Evolutionary conservation across 805 yeast species (phyloP).

Genomic region (Yarrowia alimentaria): DNA sequence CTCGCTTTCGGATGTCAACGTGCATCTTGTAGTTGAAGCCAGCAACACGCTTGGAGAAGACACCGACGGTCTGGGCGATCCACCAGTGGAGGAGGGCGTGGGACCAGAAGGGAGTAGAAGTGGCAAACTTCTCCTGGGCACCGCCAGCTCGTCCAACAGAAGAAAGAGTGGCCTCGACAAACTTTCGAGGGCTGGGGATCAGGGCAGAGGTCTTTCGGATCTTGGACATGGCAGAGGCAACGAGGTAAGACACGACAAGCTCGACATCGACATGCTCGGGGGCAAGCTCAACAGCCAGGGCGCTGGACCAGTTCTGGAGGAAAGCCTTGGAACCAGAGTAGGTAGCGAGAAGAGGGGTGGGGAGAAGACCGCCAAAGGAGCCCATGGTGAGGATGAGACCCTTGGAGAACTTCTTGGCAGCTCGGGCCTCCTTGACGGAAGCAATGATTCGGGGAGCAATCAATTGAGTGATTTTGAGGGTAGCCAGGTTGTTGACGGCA

Average conservation of each 20-base stretch:
- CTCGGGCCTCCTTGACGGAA: slow-evolving; percentile 46
- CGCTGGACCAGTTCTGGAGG: slow-evolving; percentile 87
- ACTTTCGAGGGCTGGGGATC: slow-evolving; percentile 78
- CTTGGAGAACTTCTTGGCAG: slow-evolving; percentile 32
- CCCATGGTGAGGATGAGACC: slow-evolving; percentile 94
- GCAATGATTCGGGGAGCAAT: slow-evolving; percentile 67
- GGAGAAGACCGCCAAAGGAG: slow-evolving; percentile 90
- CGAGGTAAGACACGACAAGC: slow-evolving; percentile 80
- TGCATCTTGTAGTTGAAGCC: slow-evolving; percentile 73
- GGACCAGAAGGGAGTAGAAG: slow-evolving; percentile 87
- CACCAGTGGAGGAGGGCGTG: slow-evolving; percentile 88
- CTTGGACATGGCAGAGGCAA: slow-evolving; percentile 94
- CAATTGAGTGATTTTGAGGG: slow-evolving; percentile 78
- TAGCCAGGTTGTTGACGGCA: slow-evolving; percentile 80
- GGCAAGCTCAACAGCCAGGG: slow-evolving; percentile 81
- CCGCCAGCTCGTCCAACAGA: slow-evolving; percentile 81
- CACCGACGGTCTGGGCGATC: slow-evolving; percentile 77
- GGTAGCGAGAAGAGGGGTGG: slow-evolving; percentile 88
- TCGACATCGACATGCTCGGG: slow-evolving; percentile 77
- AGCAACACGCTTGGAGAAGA: slow-evolving; percentile 69
- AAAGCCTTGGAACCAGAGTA: slow-evolving; percentile 97
- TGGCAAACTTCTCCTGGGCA: slow-evolving; percentile 85
- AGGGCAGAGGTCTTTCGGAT: slow-evolving; percentile 68
- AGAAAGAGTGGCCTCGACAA: slow-evolving; percentile 70
- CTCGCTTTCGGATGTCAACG: slow-evolving; percentile 73